These are phyloP conservation scores for Pleurotus eryngii DNA, from an alignment of 768 basidiomycete species.

Conservation along the genomic window DNA sequence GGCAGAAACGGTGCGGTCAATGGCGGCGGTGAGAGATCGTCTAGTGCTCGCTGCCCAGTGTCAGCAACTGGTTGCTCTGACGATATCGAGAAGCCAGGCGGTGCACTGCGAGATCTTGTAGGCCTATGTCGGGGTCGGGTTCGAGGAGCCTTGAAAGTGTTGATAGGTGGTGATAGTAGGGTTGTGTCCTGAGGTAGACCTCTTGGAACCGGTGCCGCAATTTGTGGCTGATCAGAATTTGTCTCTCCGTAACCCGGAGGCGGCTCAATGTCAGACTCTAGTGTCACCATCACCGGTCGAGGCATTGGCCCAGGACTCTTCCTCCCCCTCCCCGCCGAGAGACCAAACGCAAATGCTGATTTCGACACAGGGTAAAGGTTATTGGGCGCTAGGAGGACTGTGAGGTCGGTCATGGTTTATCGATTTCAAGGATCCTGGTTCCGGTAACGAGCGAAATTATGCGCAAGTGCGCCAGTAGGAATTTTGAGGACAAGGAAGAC, in stretches of 20 bases:
- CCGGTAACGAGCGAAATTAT: constrained; percentile 3
- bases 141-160: constrained; percentile 29
- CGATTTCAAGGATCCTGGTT: background rate
- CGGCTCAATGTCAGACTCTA: constrained; percentile 12
- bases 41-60: background rate
- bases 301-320: constrained; percentile 19
- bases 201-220: constrained; percentile 14
- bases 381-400: constrained; percentile 47
- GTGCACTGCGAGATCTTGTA: constrained; percentile 47
- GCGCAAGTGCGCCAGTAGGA: background rate
- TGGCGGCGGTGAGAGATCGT: constrained; percentile 5
- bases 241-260: background rate
- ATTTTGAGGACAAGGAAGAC: background rate
- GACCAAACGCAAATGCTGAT: constrained; percentile 28
- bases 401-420: constrained; percentile 44
- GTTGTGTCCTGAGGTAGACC: constrained; percentile 24
- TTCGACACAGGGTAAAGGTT: constrained; percentile 36
- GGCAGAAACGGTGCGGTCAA: constrained; percentile 24
- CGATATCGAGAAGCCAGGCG: constrained; percentile 14
- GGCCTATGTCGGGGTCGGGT: constrained; percentile 34
- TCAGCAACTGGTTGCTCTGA: constrained; percentile 10
- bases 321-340: constrained; percentile 13
- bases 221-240: constrained; percentile 10
- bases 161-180: constrained; percentile 45
- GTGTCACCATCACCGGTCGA: constrained; percentile 18